Evolutionary conservation across 2,329 filamentous ascomycete species (phyloP).

Genomic region (Paraphaeosphaeria minitans): DNA sequence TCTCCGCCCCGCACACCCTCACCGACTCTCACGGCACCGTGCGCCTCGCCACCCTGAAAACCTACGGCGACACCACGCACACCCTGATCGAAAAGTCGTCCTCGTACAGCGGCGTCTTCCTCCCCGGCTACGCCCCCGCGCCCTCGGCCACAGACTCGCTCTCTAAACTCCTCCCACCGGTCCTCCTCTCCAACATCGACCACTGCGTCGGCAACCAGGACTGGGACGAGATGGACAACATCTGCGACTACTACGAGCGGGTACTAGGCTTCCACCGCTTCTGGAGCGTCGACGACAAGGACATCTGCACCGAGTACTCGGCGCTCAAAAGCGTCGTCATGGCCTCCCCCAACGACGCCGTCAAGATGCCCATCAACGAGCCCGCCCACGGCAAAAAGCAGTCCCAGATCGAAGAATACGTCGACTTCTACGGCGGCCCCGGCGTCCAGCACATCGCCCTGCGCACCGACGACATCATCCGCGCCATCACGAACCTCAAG

Average conservation of each 20-base stretch:
- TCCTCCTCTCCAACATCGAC: slow-evolving; percentile 78
- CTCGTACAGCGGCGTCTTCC: slow-evolving; percentile 74
- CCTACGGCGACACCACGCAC: slow-evolving; percentile 95
- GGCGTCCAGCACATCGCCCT: slow-evolving; percentile 95
- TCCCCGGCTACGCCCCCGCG: slow-evolving; percentile 74
- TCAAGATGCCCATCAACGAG: slow-evolving; percentile 99
- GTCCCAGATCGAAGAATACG: slow-evolving; percentile 87
- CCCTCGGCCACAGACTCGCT: slow-evolving; percentile 53
- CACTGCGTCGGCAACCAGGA: slow-evolving; percentile 98
- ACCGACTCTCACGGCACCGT: slow-evolving; percentile 69
- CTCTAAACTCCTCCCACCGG: slow-evolving; percentile 61
- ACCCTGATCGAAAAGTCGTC: slow-evolving; percentile 76
- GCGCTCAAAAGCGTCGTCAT: slow-evolving; percentile 90
- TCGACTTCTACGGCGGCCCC: slow-evolving; percentile 85
- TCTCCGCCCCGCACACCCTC: slow-evolving; percentile 63
- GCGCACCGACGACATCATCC: slow-evolving; percentile 78
- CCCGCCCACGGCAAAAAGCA: slow-evolving; percentile 88
- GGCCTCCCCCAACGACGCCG: slow-evolving; percentile 79
- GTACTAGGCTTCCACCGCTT: slow-evolving; percentile 93
- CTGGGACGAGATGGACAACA: slow-evolving; percentile 82
- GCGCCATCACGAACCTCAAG: slow-evolving; percentile 75
- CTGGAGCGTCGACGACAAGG: slow-evolving; percentile 93
- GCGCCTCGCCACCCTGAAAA: slow-evolving; percentile 78
- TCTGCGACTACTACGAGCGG: slow-evolving; percentile 78
- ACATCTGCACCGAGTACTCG: slow-evolving; percentile 91